Evolutionary conservation across 345 rosid genomes (phyloP).

Genomic region (Eucalyptus cloeziana): DNA sequence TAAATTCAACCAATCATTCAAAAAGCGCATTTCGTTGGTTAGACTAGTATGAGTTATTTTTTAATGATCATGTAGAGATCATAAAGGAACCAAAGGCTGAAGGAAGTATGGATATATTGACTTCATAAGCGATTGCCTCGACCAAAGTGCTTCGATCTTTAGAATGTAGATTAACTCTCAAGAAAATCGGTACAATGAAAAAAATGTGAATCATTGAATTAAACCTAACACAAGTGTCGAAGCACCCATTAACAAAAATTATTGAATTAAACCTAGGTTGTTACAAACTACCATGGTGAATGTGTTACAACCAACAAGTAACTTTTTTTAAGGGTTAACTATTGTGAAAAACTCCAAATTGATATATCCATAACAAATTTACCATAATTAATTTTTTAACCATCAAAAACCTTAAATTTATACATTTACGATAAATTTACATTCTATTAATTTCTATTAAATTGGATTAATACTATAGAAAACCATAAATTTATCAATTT

Average conservation of each 20-base stretch:
- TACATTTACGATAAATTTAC: accelerated
- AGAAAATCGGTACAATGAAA: neutral
- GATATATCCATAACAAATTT: accelerated
- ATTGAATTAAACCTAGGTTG: neutral
- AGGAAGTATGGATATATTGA: neutral
- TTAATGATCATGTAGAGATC: neutral
- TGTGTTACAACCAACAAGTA: accelerated
- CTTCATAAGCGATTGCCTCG: accelerated
- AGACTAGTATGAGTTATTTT: neutral
- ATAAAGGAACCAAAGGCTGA: accelerated
- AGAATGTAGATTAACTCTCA: neutral
- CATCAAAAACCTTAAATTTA: accelerated
- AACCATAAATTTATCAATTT: accelerated
- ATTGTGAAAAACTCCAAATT: too few species aligned
- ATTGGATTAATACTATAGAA: accelerated
- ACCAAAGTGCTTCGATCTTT: neutral
- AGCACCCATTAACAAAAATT: neutral
- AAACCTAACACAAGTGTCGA: neutral
- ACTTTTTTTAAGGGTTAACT: too few species aligned
- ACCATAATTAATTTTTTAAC: too few species aligned
- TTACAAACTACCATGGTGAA: neutral
- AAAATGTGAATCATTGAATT: neutral
- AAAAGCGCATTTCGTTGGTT: neutral
- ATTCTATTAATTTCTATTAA: accelerated
- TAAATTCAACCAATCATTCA: neutral